phyloP scores from a whole-genome alignment of 1,284 basidiomycete genomes.

The Melampsora americana region DNA sequence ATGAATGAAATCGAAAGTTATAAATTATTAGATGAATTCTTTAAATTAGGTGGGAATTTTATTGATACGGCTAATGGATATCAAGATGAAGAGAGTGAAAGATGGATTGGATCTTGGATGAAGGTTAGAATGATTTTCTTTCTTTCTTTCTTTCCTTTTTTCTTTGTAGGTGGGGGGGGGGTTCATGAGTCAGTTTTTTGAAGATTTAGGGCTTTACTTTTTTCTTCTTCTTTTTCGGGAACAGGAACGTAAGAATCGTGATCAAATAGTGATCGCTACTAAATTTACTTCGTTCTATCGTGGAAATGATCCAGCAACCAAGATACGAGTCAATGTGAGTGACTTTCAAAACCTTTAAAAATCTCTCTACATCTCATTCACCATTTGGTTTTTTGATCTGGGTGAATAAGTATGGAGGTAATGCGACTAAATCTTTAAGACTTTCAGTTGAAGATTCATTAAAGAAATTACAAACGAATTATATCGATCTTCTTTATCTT shows the following conservation, averaged over 20 bases:
- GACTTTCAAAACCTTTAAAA: not conserved
- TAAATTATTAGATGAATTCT: conserved; percentile 48
- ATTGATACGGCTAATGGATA: conserved; percentile 39
- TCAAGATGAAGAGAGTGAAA: conserved; percentile 12
- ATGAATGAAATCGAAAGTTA: conserved; percentile 47
- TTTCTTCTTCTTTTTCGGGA: too few species aligned
- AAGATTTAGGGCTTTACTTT: too few species aligned
- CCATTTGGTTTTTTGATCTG: not conserved
- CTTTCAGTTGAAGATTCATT: conserved; percentile 55
- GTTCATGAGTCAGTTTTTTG: too few species aligned
- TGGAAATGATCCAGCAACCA: not conserved
- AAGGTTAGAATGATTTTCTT: too few species aligned
- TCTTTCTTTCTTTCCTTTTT: too few species aligned
- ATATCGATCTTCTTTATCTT: conserved; percentile 59
- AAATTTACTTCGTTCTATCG: not conserved
- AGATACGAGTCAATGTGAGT: conserved; percentile 2
- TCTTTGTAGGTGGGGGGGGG: too few species aligned
- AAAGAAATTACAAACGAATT: conserved; percentile 62
- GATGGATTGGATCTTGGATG: not conserved
- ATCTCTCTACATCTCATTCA: not conserved
- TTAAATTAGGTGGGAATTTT: conserved; percentile 49
- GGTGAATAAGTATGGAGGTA: not conserved
- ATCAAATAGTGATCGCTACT: not conserved
- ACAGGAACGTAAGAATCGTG: not conserved
- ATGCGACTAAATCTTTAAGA: conserved; percentile 48